phyloP scores from a whole-genome alignment of 345 rosid species.

The Toxicodendron radicans region DNA sequence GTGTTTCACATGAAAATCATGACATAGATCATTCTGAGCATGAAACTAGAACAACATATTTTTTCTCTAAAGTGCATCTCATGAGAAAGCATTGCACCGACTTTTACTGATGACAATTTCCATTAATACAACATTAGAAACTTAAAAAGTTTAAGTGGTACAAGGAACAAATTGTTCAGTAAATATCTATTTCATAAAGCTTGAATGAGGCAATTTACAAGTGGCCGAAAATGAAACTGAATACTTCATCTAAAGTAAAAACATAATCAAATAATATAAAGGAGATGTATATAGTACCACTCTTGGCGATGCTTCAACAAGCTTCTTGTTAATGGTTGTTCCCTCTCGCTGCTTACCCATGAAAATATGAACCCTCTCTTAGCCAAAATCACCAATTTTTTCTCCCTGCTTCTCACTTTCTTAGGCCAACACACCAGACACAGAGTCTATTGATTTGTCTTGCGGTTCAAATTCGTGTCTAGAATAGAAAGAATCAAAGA shows the following conservation, averaged over 20 bases:
- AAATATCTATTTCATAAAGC: background rate
- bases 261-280: slow-evolving; percentile 3
- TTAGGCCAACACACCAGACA: slow-evolving; percentile 11
- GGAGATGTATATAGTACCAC: slow-evolving; percentile 31
- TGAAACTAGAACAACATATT: background rate
- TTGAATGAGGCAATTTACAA: background rate
- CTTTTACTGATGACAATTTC: background rate
- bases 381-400: slow-evolving; percentile 1
- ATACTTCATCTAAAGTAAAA: slow-evolving; percentile 3
- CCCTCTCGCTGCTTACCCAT: slow-evolving; percentile 46
- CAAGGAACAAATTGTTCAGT: background rate
- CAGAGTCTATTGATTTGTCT: background rate
- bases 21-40: background rate
- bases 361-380: slow-evolving; percentile 2
- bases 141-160: background rate
- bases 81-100: background rate
- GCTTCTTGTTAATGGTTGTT: slow-evolving; percentile 30
- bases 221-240: background rate
- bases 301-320: slow-evolving; percentile 35
- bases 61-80: background rate
- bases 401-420: slow-evolving; percentile 17
- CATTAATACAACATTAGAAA: background rate
- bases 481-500: background rate
- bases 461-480: background rate
- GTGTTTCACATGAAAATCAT: background rate